Evolutionary conservation across 371 early-diverging fungal species (phyloP).

Genomic region (Rhizopus sp.): DNA sequence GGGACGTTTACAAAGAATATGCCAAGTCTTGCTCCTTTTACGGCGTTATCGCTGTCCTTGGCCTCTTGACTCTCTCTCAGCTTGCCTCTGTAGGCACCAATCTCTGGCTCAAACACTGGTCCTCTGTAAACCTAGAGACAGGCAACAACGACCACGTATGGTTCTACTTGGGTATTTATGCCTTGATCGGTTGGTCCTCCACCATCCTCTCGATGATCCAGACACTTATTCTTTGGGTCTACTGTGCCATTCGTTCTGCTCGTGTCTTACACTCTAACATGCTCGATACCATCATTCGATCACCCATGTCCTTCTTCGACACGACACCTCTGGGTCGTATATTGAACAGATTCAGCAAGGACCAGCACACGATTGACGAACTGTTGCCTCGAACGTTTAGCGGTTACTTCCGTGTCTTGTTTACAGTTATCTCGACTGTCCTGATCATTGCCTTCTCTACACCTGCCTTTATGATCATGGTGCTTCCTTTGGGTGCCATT

Average conservation of each 20-base stretch:
- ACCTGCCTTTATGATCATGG: slow-evolving; percentile 58
- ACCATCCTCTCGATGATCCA: slow-evolving; percentile 71
- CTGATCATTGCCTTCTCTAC: slow-evolving; percentile 62
- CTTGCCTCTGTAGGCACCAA: slow-evolving; percentile 55
- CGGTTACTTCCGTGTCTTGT: slow-evolving; percentile 56
- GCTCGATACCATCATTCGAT: slow-evolving; percentile 53
- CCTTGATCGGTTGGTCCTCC: slow-evolving; percentile 71
- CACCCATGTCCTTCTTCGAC: slow-evolving; percentile 90
- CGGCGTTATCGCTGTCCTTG: slow-evolving; percentile 56
- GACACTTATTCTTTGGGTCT: slow-evolving; percentile 77
- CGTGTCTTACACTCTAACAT: slow-evolving; percentile 61
- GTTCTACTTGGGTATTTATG: slow-evolving; percentile 79
- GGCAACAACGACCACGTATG: slow-evolving; percentile 42
- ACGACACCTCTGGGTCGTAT: slow-evolving; percentile 89
- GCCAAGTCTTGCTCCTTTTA: slow-evolving; percentile 69
- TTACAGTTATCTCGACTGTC: slow-evolving; percentile 59
- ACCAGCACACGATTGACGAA: slow-evolving; percentile 86
- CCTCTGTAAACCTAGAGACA: slow-evolving; percentile 47
- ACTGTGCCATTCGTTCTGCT: slow-evolving; percentile 80
- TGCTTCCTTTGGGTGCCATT: slow-evolving; percentile 57
- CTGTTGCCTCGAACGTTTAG: slow-evolving; percentile 65
- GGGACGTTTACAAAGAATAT: slow-evolving; percentile 75
- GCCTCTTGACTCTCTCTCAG: slow-evolving; percentile 63
- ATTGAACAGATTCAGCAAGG: slow-evolving; percentile 86
- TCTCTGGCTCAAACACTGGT: slow-evolving; percentile 80